phyloP scores from a whole-genome alignment of 768 basidiomycete genomes.

The Lanmaoa rubissima region DNA sequence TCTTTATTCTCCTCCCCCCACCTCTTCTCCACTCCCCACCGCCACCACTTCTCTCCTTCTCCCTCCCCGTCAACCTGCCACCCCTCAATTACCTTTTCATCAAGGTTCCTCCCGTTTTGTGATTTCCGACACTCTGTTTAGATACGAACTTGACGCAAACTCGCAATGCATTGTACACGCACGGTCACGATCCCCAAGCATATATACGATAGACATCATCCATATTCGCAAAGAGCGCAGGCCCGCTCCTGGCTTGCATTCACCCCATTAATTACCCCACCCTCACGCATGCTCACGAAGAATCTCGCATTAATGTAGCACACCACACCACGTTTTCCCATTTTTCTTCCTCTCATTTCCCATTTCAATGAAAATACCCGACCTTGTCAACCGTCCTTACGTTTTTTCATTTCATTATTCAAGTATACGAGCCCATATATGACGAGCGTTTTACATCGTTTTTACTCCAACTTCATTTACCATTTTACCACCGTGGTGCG shows the following conservation, averaged over 20 bases:
- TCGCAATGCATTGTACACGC: conserved; percentile 30
- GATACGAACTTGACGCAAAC: conserved; percentile 26
- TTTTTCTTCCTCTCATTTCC: not conserved
- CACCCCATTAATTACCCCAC: not conserved
- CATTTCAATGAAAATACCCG: conserved; percentile 14
- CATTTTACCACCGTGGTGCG: not conserved
- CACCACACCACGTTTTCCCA: not conserved
- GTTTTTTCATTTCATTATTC: conserved; percentile 1
- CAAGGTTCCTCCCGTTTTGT: not conserved
- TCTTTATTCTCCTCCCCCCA: conserved; percentile 5
- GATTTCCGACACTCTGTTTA: conserved; percentile 6
- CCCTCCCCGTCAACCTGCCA: conserved; percentile 4
- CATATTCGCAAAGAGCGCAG: conserved; percentile 8
- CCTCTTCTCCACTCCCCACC: conserved; percentile 7
- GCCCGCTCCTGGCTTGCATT: conserved; percentile 1
- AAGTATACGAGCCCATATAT: not conserved
- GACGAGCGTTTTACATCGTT: not conserved
- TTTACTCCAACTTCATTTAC: too few species aligned
- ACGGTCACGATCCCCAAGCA: conserved; percentile 22
- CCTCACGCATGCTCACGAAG: conserved; percentile 19
- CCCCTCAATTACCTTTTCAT: conserved; percentile 7
- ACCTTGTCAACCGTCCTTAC: conserved; percentile 17
- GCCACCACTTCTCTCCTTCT: conserved; percentile 6
- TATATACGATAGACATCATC: conserved; percentile 27
- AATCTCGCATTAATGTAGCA: conserved; percentile 14